A percentile compares a stretch with the other conserved stretches of the same genome.
These are phyloP conservation scores for Cyanodermella asteris DNA, from an alignment of 2,329 filamentous ascomycete species.

Conservation along the genomic window DNA sequence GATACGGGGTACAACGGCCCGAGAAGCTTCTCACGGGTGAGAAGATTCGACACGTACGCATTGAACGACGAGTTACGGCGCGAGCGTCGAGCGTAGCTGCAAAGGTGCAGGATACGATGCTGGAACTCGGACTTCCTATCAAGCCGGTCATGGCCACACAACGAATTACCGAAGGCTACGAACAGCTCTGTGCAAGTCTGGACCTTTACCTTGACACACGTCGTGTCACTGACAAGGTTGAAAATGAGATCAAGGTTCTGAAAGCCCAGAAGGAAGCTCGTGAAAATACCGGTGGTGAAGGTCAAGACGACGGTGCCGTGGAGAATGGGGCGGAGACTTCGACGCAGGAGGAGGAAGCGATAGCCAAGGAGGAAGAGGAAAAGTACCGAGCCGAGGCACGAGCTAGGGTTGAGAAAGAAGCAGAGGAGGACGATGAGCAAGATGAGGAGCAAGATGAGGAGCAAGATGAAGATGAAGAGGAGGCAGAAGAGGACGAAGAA, in stretches of 20 bases:
- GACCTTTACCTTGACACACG: conserved; percentile 25
- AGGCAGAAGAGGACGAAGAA: conserved; percentile 3
- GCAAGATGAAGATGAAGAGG: conserved; percentile 5
- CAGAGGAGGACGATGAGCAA: conserved; percentile 3
- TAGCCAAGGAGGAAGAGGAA: conserved; percentile 6
- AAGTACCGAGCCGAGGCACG: conserved; percentile 5
- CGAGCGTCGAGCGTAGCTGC: conserved; percentile 28
- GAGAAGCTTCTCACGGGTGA: conserved; percentile 73
- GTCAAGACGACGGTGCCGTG: too few relatives aligned
- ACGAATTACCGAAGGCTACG: conserved; percentile 26
- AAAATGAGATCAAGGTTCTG: conserved; percentile 24
- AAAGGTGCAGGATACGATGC: conserved; percentile 24
- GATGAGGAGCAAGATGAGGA: conserved; percentile 5
- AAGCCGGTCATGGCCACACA: conserved; percentile 28
- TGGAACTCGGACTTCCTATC: conserved; percentile 24
- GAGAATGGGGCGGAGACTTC: neutral
- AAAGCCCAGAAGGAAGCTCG: conserved; percentile 12
- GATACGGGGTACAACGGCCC: conserved; percentile 67
- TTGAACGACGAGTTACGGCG: conserved; percentile 26
- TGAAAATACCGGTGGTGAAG: conserved; percentile 3
- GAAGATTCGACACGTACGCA: conserved; percentile 54
- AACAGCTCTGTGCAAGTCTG: conserved; percentile 24
- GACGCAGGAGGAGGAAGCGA: conserved; percentile 6
- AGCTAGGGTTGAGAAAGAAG: conserved; percentile 2
- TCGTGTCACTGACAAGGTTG: conserved; percentile 25